phyloP scores from a whole-genome alignment of 1,284 basidiomycete species.

The Irpex lacteus region DNA sequence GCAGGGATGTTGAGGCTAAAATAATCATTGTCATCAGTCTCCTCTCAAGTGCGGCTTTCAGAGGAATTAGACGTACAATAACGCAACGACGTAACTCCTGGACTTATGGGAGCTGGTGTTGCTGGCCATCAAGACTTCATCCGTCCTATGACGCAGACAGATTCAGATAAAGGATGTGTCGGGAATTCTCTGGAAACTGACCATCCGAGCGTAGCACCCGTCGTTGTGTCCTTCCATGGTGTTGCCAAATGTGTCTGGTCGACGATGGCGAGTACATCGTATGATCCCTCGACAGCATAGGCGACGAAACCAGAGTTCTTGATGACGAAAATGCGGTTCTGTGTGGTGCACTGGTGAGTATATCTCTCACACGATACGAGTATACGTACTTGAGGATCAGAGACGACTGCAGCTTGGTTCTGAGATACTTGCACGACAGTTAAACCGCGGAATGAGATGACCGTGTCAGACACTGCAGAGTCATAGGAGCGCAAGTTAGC shows the following conservation, averaged over 20 bases:
- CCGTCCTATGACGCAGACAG: constrained; percentile 35
- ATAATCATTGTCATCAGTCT: background rate
- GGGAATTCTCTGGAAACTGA: constrained; percentile 19
- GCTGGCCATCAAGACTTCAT: constrained; percentile 75
- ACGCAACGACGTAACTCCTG: constrained; percentile 70
- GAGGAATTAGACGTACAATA: constrained; percentile 49
- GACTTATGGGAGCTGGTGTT: constrained; percentile 39
- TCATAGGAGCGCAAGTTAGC: background rate
- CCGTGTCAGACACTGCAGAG: constrained; percentile 66
- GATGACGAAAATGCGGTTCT: constrained; percentile 77
- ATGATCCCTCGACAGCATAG: constrained; percentile 70
- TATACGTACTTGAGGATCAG: constrained; percentile 56
- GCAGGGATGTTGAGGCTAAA: constrained; percentile 75
- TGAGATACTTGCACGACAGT: constrained; percentile 80
- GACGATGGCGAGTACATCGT: constrained; percentile 72
- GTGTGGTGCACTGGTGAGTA: background rate
- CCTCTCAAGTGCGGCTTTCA: no score
- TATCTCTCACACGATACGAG: background rate
- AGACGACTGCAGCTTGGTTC: constrained; percentile 76
- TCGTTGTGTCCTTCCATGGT: constrained; percentile 58
- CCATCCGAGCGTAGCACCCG: constrained; percentile 57
- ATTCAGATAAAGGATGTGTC: background rate
- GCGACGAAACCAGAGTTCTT: constrained; percentile 77
- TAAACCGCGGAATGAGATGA: constrained; percentile 73
- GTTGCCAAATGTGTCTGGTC: constrained; percentile 75